These are phyloP conservation scores for Gossypium mustelinum DNA, from an alignment of 345 rosid genomes.

Conservation along the genomic window DNA sequence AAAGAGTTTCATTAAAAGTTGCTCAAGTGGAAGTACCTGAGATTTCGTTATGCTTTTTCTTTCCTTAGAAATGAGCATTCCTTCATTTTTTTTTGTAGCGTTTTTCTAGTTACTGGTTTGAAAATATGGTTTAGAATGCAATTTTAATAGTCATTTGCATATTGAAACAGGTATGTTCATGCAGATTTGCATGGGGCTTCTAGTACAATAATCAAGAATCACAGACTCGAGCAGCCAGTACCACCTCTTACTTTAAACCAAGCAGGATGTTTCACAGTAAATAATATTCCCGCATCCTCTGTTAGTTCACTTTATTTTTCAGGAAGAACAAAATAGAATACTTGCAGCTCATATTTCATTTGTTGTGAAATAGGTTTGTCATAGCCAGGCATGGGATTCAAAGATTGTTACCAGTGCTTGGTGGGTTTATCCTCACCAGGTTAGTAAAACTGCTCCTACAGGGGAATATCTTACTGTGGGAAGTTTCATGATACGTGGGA, in stretches of 20 bases:
- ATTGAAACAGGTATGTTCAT: conserved; percentile 75
- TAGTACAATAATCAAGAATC: conserved; percentile 92
- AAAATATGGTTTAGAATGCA: not conserved
- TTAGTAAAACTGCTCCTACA: conserved; percentile 98
- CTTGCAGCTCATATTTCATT: conserved; percentile 13
- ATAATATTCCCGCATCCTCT: conserved; percentile 1
- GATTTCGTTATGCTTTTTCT: not conserved
- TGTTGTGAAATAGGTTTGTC: conserved; percentile 67
- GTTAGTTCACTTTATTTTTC: not conserved
- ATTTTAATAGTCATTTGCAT: conserved; percentile 11
- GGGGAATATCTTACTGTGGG: conserved; percentile 98
- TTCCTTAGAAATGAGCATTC: not conserved
- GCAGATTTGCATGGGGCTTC: conserved; percentile 99
- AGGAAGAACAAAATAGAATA: conserved; percentile 1
- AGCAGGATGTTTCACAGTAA: conserved; percentile 94
- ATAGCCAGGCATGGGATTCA: conserved; percentile 98
- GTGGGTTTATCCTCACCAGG: conserved; percentile 99
- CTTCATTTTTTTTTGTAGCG: not conserved
- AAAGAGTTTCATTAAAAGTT: not conserved
- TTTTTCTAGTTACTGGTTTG: not conserved
- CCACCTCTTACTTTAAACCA: conserved; percentile 96
- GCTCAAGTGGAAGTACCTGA: not conserved
- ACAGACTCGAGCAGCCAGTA: conserved; percentile 79
- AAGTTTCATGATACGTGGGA: conserved; percentile 99
- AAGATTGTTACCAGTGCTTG: conserved; percentile 98